Percentiles rank a stretch among this genome's conserved stretches.
Conservation (phyloP, 768 basidiomycete species). For the Mycena venus region DNA sequence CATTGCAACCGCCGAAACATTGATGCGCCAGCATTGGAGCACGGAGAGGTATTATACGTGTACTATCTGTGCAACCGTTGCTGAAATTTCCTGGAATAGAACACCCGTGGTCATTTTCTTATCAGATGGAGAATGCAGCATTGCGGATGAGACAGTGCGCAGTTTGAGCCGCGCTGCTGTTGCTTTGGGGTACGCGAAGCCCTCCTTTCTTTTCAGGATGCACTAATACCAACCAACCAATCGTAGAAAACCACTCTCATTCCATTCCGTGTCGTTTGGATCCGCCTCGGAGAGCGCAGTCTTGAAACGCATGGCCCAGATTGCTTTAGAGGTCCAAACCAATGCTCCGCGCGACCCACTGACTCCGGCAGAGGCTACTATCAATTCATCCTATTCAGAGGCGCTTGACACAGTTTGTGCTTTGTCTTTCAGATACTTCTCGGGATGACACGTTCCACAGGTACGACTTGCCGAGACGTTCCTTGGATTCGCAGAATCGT, state of each 20-base stretch:
- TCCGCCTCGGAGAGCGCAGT: constrained; percentile 33
- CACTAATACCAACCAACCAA: not conserved
- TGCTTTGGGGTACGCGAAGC: constrained; percentile 56
- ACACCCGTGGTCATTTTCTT: constrained; percentile 66
- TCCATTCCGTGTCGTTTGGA: constrained; percentile 68
- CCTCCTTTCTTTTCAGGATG: not conserved
- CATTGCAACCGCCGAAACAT: constrained; percentile 42
- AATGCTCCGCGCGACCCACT: constrained; percentile 55
- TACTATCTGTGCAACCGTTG: not conserved
- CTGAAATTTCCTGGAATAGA: constrained; percentile 45
- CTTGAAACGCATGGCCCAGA: constrained; percentile 60
- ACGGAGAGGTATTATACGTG: constrained; percentile 56
- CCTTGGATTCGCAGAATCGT: constrained; percentile 64
- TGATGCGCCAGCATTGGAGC: constrained; percentile 63
- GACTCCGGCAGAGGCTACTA: constrained; percentile 42
- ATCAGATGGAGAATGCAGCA: constrained; percentile 65
- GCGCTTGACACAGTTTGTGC: constrained; percentile 63
- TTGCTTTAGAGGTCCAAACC: constrained; percentile 59
- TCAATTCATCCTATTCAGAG: constrained; percentile 59
- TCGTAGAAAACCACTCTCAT: constrained; percentile 65
- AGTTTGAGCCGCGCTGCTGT: constrained; percentile 57
- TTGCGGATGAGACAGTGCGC: constrained; percentile 55
- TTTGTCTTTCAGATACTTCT: not conserved
- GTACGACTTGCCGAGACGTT: constrained; percentile 66
- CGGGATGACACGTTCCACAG: constrained; percentile 42